Conservation (phyloP, 208 protist species). For the Spongospora subterranea region DNA sequence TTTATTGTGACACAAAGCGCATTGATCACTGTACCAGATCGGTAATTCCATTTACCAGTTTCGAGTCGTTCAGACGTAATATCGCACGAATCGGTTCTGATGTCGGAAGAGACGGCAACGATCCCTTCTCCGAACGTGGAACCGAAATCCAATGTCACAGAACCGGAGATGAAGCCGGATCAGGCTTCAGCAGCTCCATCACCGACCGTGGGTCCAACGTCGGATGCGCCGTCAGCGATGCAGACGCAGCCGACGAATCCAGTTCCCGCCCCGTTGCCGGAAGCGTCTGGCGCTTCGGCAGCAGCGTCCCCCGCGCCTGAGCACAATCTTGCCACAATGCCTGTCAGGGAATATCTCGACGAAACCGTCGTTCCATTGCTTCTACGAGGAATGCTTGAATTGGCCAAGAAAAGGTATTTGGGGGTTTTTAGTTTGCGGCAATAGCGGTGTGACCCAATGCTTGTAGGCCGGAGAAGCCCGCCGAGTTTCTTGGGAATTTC, state of each 20-base stretch:
- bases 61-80: too few species aligned
- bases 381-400: slow-evolving; percentile 40
- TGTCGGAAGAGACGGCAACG: neutral
- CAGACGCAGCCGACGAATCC: neutral
- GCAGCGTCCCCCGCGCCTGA: neutral
- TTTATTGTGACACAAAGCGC: too few species aligned
- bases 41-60: too few species aligned
- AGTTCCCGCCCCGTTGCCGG: neutral
- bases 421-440: neutral
- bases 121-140: neutral
- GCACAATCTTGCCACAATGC: slow-evolving; percentile 20
- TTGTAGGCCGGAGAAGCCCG: neutral
- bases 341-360: slow-evolving; percentile 44
- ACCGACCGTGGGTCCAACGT: too few species aligned
- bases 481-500: slow-evolving; percentile 18
- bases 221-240: too few species aligned
- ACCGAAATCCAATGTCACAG: too few species aligned
- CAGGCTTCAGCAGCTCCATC: too few species aligned
- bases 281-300: neutral
- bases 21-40: too few species aligned
- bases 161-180: too few species aligned
- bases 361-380: slow-evolving; percentile 50
- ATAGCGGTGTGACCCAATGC: too few species aligned
- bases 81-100: neutral
- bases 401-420: slow-evolving; percentile 20